Evolutionary conservation across 441 rosid genomes (phyloP).

Genomic region (Jatropha podagrica): DNA sequence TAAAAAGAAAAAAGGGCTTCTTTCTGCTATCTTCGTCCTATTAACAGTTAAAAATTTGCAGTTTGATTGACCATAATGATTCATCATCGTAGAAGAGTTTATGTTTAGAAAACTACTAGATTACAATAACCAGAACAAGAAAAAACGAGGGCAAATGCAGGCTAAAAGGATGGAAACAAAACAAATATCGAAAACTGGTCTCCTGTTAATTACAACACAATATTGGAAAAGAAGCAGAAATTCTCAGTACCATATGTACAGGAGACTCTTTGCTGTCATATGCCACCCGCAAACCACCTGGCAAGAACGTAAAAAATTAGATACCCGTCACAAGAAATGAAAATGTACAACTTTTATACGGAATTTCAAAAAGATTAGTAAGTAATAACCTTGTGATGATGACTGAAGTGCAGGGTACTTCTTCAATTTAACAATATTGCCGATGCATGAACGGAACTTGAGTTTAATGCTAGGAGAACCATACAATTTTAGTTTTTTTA

Average conservation of each 20-base stretch:
- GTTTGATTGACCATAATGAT: not conserved
- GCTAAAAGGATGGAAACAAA: not conserved
- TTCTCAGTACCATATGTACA: conserved; percentile 30
- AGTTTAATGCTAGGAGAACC: conserved; percentile 11
- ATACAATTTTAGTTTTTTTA: conserved; percentile 25
- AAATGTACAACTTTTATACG: too few species aligned
- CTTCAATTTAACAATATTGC: conserved; percentile 18
- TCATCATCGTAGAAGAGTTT: not conserved
- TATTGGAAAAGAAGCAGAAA: not conserved
- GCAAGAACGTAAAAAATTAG: conserved; percentile 7
- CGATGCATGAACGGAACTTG: conserved; percentile 21
- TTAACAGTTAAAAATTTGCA: not conserved
- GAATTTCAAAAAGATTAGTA: not conserved
- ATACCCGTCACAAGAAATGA: not conserved
- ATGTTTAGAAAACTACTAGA: not conserved
- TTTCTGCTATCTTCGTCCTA: not conserved
- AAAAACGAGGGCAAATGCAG: not conserved
- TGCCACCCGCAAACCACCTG: conserved; percentile 32
- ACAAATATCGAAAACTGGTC: not conserved
- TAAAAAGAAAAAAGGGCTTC: not conserved
- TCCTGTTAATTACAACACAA: not conserved
- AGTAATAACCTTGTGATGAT: conserved; percentile 34
- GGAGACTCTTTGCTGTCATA: conserved; percentile 23
- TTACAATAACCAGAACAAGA: not conserved
- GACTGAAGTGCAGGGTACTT: conserved; percentile 18